These are phyloP conservation scores for Galium porrigens DNA, from an alignment of 305 asterid species.

Conservation along the genomic window DNA sequence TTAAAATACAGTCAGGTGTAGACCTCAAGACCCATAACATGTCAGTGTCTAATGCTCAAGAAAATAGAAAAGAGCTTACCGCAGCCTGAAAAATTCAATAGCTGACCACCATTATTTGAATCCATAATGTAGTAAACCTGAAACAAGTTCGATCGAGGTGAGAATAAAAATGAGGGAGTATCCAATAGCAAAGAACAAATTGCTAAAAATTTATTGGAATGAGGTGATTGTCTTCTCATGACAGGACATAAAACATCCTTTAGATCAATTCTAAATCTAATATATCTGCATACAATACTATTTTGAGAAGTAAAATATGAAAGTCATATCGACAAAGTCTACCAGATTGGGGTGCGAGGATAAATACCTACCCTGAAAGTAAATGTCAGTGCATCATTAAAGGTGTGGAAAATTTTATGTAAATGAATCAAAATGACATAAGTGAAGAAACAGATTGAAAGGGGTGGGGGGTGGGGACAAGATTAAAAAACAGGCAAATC, in stretches of 20 bases:
- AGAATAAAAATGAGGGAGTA: neutral
- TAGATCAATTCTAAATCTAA: neutral
- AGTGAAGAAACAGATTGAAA: no score
- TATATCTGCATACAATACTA: neutral
- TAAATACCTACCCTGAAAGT: no score
- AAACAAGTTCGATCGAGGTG: conserved; percentile 19
- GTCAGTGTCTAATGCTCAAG: neutral
- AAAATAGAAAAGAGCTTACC: conserved; percentile 34
- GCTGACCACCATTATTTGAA: conserved; percentile 47
- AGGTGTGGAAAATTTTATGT: neutral
- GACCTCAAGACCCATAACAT: neutral
- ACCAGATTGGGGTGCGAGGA: neutral
- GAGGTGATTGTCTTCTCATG: neutral
- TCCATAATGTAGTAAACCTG: conserved; percentile 90
- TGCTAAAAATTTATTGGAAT: neutral
- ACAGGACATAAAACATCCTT: neutral
- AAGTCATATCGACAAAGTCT: neutral
- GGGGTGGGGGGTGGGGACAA: no score
- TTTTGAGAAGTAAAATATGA: neutral
- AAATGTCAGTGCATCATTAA: neutral
- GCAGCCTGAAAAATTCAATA: conserved; percentile 84
- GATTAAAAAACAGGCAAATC: neutral
- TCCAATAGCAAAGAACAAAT: neutral
- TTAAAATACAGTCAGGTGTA: neutral
- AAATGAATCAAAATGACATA: neutral